A percentile compares a stretch with the other conserved stretches of the same genome.
Evolutionary conservation across 331 rosid genomes (phyloP).

Genomic region (Erythrophleum ivorense): DNA sequence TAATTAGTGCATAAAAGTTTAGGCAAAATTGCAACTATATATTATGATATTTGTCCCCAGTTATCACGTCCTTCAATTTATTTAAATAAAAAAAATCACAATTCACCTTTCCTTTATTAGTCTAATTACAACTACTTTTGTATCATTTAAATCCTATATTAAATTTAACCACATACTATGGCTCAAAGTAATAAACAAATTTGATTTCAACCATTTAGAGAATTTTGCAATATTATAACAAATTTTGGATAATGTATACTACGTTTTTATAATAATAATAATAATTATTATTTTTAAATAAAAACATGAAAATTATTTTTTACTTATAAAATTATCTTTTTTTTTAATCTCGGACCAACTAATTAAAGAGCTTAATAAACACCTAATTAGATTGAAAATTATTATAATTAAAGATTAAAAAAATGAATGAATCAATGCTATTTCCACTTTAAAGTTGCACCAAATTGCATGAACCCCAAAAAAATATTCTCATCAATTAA

Average conservation of each 20-base stretch:
- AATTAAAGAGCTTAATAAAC: not conserved
- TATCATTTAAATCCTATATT: not conserved
- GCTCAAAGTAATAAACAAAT: not conserved
- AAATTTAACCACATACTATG: no score
- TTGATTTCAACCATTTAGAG: not conserved
- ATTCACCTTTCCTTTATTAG: not conserved
- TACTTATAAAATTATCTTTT: no score
- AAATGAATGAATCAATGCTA: not conserved
- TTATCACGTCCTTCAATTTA: not conserved
- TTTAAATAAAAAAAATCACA: not conserved
- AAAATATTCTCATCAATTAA: slow-evolving; percentile 15
- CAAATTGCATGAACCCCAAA: not conserved
- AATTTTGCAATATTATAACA: no score
- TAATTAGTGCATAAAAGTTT: not conserved
- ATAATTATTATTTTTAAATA: no score
- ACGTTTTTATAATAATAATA: no score
- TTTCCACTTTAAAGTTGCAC: not conserved
- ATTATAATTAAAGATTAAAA: not conserved
- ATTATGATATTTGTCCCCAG: not conserved
- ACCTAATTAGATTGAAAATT: not conserved
- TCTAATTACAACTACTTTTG: not conserved
- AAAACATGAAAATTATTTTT: no score
- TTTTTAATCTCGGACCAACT: not conserved
- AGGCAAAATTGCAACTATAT: not conserved
- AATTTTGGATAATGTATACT: no score